Percentiles rank a stretch among this genome's conserved stretches.
These are phyloP conservation scores for Bruguiera parviflora DNA, from an alignment of 345 rosid genomes.

Conservation along the genomic window DNA sequence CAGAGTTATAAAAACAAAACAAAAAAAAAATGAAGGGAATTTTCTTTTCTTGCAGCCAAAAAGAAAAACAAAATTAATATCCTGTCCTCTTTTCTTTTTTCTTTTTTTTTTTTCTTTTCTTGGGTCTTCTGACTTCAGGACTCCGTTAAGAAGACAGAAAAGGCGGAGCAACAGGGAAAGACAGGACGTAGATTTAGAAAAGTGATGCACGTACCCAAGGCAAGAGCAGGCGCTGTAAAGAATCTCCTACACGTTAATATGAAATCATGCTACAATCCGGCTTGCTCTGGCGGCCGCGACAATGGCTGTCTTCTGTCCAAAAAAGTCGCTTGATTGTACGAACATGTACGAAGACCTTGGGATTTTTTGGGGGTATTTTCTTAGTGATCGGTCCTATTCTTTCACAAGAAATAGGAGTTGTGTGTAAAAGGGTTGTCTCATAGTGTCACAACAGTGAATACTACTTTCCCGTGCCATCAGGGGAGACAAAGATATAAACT, in stretches of 20 bases:
- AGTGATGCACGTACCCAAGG: slow-evolving; percentile 12
- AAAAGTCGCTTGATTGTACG: slow-evolving; percentile 13
- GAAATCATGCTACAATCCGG: slow-evolving; percentile 29
- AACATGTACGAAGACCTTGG: neutral
- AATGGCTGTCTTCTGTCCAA: slow-evolving; percentile 15
- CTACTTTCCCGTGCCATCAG: neutral
- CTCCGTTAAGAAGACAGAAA: slow-evolving; percentile 3
- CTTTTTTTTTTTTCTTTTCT: no score
- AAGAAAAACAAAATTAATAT: neutral
- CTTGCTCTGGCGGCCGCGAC: slow-evolving; percentile 12
- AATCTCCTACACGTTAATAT: slow-evolving; percentile 20
- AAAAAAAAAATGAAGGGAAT: neutral
- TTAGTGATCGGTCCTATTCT: neutral
- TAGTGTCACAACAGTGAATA: no score
- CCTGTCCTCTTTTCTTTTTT: neutral
- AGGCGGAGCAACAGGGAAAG: slow-evolving; percentile 19
- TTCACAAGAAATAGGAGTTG: neutral
- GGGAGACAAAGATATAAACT: neutral
- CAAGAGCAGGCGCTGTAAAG: slow-evolving; percentile 21
- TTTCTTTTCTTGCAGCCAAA: neutral
- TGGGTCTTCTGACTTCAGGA: slow-evolving; percentile 10
- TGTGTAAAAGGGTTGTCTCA: neutral
- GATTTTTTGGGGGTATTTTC: neutral
- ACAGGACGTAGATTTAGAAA: slow-evolving; percentile 16
- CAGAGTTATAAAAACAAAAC: no score